Conservation (phyloP, 2,329 filamentous ascomycete species). For the Cladosporium austrohemisphaericum region DNA sequence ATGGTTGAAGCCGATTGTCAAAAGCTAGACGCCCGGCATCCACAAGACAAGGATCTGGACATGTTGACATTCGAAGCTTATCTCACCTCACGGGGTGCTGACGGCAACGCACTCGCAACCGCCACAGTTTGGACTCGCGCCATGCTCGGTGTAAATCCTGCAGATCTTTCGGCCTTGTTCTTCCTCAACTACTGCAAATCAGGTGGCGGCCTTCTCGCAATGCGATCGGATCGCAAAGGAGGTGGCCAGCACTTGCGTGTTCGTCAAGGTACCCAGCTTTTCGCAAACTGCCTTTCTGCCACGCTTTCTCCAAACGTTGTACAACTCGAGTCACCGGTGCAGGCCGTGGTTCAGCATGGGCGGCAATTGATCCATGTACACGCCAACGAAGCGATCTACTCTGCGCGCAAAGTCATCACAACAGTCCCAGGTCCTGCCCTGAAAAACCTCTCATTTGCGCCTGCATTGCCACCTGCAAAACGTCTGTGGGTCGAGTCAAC, state of each 20-base stretch:
- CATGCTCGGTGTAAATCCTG: conserved; percentile 50
- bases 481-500: conserved; percentile 35
- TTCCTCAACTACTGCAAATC: conserved; percentile 56
- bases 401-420: conserved; percentile 46
- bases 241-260: conserved; percentile 54
- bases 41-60: conserved; percentile 32
- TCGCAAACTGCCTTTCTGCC: conserved; percentile 38
- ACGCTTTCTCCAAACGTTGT: not conserved
- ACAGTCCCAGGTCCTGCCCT: conserved; percentile 48
- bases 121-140: conserved; percentile 47
- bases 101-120: conserved; percentile 34
- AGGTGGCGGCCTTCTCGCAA: conserved; percentile 50
- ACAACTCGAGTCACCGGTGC: conserved; percentile 25
- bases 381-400: not conserved
- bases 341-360: conserved; percentile 22
- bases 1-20: conserved; percentile 40
- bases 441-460: conserved; percentile 46
- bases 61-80: conserved; percentile 40
- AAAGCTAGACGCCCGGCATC: conserved; percentile 26
- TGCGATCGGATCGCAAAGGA: conserved; percentile 51
- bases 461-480: conserved; percentile 44
- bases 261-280: conserved; percentile 45
- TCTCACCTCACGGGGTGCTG: conserved; percentile 32
- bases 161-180: conserved; percentile 50
- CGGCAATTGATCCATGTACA: not conserved